Conservation (phyloP, 305 asterid genomes). For the Fraxinus latifolia region DNA sequence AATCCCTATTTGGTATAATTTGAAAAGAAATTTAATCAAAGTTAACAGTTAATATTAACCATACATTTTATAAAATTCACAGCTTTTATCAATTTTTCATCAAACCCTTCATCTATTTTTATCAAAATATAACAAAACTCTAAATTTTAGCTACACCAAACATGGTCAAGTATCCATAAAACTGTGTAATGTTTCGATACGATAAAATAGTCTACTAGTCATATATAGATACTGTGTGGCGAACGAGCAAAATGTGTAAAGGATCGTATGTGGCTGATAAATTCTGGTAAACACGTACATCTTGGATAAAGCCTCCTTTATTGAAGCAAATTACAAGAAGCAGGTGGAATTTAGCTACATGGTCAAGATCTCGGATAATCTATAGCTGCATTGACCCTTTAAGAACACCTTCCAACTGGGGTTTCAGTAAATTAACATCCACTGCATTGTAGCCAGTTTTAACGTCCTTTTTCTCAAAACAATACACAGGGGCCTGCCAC, state of each 20-base stretch:
- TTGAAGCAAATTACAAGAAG: neutral
- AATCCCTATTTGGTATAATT: too few relatives aligned
- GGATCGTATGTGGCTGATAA: neutral
- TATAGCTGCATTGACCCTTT: slow-evolving; percentile 32
- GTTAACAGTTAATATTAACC: too few relatives aligned
- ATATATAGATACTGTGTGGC: neutral
- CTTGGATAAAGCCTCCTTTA: neutral
- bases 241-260: neutral
- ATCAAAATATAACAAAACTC: neutral
- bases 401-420: slow-evolving; percentile 26
- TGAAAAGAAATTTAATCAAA: too few relatives aligned
- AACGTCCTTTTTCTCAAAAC: slow-evolving; percentile 40
- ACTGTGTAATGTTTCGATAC: neutral
- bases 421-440: slow-evolving; percentile 22
- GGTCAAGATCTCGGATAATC: neutral
- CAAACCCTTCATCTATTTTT: too few relatives aligned
- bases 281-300: neutral
- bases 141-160: neutral
- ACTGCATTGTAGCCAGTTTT: slow-evolving; percentile 9
- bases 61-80: too few relatives aligned
- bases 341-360: neutral
- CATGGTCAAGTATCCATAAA: neutral
- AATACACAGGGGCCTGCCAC: slow-evolving; percentile 81
- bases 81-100: too few relatives aligned
- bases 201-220: neutral